phyloP scores from a whole-genome alignment of 768 basidiomycete genomes.

The Trametes villosa region DNA sequence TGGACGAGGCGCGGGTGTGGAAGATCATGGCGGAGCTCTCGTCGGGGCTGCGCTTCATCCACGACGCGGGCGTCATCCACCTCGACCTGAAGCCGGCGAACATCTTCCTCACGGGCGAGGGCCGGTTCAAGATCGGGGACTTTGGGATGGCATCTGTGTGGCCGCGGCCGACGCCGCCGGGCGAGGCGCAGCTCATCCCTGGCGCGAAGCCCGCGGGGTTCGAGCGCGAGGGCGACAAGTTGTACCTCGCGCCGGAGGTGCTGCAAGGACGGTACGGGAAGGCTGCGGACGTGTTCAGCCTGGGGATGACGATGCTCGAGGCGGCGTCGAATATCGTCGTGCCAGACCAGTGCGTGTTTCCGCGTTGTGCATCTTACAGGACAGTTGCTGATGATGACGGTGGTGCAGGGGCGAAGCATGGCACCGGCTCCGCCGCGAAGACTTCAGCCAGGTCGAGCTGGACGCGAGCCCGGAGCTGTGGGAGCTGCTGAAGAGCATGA shows the following conservation, averaged over 20 bases:
- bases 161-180: conserved; percentile 59
- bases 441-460: conserved; percentile 85
- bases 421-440: conserved; percentile 90
- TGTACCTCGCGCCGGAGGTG: conserved; percentile 96
- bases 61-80: conserved; percentile 87
- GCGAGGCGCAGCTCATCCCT: conserved; percentile 29
- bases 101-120: conserved; percentile 85
- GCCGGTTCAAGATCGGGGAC: conserved; percentile 95
- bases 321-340: conserved; percentile 95
- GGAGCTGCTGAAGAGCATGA: conserved; percentile 72
- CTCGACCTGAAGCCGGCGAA: conserved; percentile 98
- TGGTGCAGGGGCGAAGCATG: conserved; percentile 82
- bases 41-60: conserved; percentile 88
- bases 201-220: conserved; percentile 45
- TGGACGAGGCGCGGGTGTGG: conserved; percentile 95
- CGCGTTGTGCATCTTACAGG: conserved; percentile 12
- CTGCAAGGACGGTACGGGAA: conserved; percentile 89
- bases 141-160: conserved; percentile 98
- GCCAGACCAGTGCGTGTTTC: conserved; percentile 84
- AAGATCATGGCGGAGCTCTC: conserved; percentile 92
- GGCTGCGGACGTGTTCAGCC: conserved; percentile 96
- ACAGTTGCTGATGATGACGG: conserved; percentile 13
- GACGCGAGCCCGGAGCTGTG: conserved; percentile 68
- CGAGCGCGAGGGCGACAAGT: conserved; percentile 96
- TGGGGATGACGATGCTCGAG: conserved; percentile 96